phyloP scores from a whole-genome alignment of 495 filamentous ascomycete species.

The Echria macrotheca region DNA sequence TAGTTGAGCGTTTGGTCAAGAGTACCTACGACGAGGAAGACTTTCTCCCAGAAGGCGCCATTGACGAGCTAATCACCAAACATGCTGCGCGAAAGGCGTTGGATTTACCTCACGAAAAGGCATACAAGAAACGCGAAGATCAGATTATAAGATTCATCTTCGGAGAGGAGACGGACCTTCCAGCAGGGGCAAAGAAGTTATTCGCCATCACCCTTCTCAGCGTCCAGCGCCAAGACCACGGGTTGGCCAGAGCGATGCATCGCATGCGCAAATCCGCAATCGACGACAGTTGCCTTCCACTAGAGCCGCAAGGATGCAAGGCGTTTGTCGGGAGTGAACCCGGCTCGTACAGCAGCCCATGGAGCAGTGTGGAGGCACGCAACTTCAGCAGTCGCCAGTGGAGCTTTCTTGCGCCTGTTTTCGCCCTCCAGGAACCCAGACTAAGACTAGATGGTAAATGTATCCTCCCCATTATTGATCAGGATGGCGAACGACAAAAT shows the following conservation, averaged over 20 bases:
- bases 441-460: background rate
- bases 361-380: background rate
- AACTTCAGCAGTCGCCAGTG: constrained; percentile 1
- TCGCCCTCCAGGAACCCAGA: background rate
- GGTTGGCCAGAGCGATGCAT: background rate
- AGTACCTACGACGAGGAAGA: background rate
- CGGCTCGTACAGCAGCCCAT: background rate
- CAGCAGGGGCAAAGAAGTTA: constrained; percentile 10
- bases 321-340: background rate
- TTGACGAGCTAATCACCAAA: background rate
- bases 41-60: constrained; percentile 6
- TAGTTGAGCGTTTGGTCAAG: background rate
- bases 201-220: background rate
- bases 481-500: background rate
- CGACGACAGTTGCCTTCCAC: background rate
- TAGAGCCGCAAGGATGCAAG: background rate
- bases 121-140: background rate
- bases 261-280: background rate
- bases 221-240: background rate
- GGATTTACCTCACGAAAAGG: background rate
- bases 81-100: background rate
- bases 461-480: background rate
- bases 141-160: background rate
- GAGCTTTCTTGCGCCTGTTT: background rate
- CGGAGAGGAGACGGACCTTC: background rate